Percentiles rank a stretch among this genome's conserved stretches.
Conservation (phyloP, 345 rosid species). For the Clausena lansium region DNA sequence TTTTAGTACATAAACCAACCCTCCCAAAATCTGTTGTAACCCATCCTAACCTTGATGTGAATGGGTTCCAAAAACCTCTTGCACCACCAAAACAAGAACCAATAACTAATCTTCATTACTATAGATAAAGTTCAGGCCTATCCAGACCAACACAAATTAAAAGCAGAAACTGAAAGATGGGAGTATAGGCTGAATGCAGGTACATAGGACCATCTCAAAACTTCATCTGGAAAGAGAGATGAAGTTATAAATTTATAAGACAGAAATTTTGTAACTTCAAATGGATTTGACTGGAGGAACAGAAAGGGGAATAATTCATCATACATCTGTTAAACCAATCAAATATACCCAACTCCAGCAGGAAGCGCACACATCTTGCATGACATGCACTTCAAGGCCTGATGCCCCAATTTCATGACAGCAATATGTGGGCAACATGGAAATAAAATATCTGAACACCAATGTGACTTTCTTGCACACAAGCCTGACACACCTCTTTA, state of each 20-base stretch:
- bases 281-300: neutral
- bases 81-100: neutral
- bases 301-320: neutral
- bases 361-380: neutral
- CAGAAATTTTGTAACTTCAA: neutral
- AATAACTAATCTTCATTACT: neutral
- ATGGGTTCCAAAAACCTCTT: neutral
- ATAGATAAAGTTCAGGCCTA: neutral
- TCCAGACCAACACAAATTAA: neutral
- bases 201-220: neutral
- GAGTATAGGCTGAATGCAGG: neutral
- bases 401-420: neutral
- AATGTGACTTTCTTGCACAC: neutral
- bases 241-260: neutral
- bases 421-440: neutral
- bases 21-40: neutral
- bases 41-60: neutral
- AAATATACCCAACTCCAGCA: neutral
- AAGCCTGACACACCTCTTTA: neutral
- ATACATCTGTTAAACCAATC: neutral
- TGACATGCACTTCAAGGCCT: neutral
- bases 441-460: neutral
- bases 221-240: neutral
- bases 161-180: neutral
- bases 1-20: neutral